Evolutionary conservation across 371 early-diverging fungal species (phyloP).

Genomic region (Quaeritorhiza haematococci): DNA sequence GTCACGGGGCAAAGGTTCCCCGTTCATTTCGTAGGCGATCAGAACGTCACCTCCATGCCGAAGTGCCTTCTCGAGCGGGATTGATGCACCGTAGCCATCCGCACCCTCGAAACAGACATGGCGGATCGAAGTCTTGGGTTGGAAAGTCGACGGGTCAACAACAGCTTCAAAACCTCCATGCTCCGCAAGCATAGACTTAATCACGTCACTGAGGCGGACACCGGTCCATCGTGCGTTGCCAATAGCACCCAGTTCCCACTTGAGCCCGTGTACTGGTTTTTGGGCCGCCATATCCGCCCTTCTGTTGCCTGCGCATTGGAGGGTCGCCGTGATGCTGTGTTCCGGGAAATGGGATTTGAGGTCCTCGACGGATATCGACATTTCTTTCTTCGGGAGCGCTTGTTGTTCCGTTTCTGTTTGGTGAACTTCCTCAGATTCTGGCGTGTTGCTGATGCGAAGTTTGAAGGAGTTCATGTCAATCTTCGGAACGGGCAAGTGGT

Average conservation of each 20-base stretch:
- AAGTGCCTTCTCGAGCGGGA: constrained; percentile 65
- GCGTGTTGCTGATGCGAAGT: no score
- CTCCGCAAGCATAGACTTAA: no score
- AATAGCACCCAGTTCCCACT: constrained; percentile 75
- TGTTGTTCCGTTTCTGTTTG: constrained; percentile 30
- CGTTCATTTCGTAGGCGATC: constrained; percentile 88
- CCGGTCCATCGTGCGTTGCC: constrained; percentile 79
- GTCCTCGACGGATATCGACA: constrained; percentile 52
- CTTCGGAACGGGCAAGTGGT: constrained; percentile 80
- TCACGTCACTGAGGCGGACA: constrained; percentile 68
- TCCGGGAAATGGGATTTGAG: constrained; percentile 42
- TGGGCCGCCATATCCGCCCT: constrained; percentile 74
- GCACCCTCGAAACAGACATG: constrained; percentile 67
- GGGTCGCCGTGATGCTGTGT: constrained; percentile 48
- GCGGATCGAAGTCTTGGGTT: background rate
- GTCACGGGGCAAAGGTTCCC: constrained; percentile 51
- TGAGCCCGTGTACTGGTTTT: constrained; percentile 64
- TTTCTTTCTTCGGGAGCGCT: constrained; percentile 33
- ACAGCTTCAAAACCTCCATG: constrained; percentile 10
- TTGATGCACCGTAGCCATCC: constrained; percentile 75
- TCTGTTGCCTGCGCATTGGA: constrained; percentile 80
- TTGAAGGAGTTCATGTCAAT: no score
- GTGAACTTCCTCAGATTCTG: no score
- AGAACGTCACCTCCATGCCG: constrained; percentile 68
- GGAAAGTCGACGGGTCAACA: constrained; percentile 8